Base-by-base conservation (phyloP, 768 basidiomycete species). In the Lactarius hatsudake region DNA sequence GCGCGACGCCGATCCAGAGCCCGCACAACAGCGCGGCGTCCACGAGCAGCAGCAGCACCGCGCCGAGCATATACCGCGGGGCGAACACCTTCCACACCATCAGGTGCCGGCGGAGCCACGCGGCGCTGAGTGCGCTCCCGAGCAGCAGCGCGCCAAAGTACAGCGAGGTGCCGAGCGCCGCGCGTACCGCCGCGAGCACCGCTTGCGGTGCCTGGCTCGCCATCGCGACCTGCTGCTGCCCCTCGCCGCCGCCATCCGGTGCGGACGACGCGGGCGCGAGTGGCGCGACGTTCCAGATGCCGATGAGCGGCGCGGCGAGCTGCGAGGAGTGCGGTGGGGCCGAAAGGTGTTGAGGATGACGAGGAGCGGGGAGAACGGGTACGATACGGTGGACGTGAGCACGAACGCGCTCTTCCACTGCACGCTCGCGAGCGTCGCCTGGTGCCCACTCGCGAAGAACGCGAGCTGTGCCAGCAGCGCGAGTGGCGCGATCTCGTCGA, bases 11-110 rank as follows among this genome's bases (percentile, higher is more conserved):
- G 6, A 89, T 71, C 0, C 81, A 82, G 3, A 91, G 79, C 0
- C 87, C 91, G 17, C 90, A 36, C 60, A 94, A 62, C 23, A 90
- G 77, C 0, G 81, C 89, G 0, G 88, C 42, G 77, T 98, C 96
- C 2, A 93, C 85, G 1, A 84, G 84, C 5, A 93, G 51, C 42
- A 96, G 75, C 34, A 83, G 83, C 4, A 86, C 72, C 0, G 85
- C 93, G 0, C 84, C 91, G 18, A 85, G 74, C 89, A 98, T 96
- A 75, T 96, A 97, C 69, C 96, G 79, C 69, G 97, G 97, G 43
- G 96, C 96, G 73, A 98, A 99, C 4, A 98, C 89, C 78, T 98
- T 98, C 97, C 97, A 99, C 28, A 98, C 95, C 95, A 97, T 97
- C 70, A 97, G 76, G 75, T 98, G 95, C 55, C 94, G 76, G 69